These are phyloP conservation scores for Yarrowia divulgata DNA, from an alignment of 805 yeast species.

Conservation along the genomic window DNA sequence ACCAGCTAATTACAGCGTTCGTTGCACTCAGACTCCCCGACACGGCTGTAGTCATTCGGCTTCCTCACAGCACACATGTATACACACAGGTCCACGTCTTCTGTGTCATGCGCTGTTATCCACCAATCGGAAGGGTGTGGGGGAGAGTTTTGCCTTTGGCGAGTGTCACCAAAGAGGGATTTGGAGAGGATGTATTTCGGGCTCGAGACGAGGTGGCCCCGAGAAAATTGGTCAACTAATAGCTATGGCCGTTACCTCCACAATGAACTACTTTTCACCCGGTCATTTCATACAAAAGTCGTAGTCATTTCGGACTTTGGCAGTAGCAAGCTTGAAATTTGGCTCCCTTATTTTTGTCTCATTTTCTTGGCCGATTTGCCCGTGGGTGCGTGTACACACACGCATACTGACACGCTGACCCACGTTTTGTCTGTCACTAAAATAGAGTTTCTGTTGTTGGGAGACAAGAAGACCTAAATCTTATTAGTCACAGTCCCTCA, in stretches of 20 bases:
- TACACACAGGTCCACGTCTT: conserved; percentile 8
- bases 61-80: conserved; percentile 24
- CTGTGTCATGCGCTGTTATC: conserved; percentile 34
- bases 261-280: neutral
- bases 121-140: conserved; percentile 34
- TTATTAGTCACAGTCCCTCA: conserved; percentile 11
- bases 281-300: neutral
- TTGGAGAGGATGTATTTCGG: neutral
- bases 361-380: neutral
- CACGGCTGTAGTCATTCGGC: conserved; percentile 7
- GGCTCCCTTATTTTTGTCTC: conserved; percentile 10
- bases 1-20: neutral
- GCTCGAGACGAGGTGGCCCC: neutral
- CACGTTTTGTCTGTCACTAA: neutral
- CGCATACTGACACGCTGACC: neutral
- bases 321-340: conserved; percentile 3
- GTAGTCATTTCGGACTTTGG: too few species aligned
- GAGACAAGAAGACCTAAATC: conserved; percentile 15
- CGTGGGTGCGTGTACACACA: neutral
- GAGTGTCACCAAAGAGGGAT: neutral
- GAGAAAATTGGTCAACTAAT: too few species aligned
- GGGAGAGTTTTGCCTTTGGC: neutral
- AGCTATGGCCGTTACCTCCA: too few species aligned
- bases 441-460: conserved; percentile 18
- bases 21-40: neutral